These are phyloP conservation scores for Trichocladium antarcticum DNA, from an alignment of 495 filamentous ascomycete genomes.

Conservation along the genomic window DNA sequence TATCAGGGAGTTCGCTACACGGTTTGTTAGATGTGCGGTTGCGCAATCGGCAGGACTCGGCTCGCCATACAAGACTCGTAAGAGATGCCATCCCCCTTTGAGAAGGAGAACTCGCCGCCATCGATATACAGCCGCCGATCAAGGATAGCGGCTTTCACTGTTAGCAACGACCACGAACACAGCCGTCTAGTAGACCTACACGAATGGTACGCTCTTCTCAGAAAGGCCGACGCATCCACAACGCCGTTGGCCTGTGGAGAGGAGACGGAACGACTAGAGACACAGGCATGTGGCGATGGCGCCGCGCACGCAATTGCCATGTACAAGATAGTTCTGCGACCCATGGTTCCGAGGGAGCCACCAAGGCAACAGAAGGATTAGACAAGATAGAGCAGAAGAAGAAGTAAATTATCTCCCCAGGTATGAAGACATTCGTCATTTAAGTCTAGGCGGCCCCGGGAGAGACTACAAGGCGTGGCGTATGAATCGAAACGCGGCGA, in stretches of 20 bases:
- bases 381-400: no score
- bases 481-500: no score
- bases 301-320: not conserved
- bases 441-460: no score
- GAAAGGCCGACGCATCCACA: constrained; percentile 7
- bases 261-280: not conserved
- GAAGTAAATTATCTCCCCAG: no score
- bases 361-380: no score
- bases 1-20: constrained; percentile 14
- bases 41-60: not conserved
- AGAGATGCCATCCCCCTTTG: not conserved
- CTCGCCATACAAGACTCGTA: constrained; percentile 17
- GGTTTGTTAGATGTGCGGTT: not conserved
- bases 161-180: not conserved
- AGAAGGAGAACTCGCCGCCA: constrained; percentile 18
- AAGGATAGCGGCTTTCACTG: constrained; percentile 12
- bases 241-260: constrained; percentile 16
- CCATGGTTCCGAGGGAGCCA: no score
- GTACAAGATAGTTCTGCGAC: not conserved
- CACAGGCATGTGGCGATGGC: not conserved
- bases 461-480: no score
- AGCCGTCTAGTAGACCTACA: constrained; percentile 12
- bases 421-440: no score
- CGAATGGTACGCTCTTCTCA: constrained; percentile 19
- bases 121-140: constrained; percentile 17